A percentile compares a stretch with the other conserved stretches of the same genome.
Evolutionary conservation across 2,329 filamentous ascomycete genomes (phyloP).

Genomic region (Nothomitra cinnamomea): DNA sequence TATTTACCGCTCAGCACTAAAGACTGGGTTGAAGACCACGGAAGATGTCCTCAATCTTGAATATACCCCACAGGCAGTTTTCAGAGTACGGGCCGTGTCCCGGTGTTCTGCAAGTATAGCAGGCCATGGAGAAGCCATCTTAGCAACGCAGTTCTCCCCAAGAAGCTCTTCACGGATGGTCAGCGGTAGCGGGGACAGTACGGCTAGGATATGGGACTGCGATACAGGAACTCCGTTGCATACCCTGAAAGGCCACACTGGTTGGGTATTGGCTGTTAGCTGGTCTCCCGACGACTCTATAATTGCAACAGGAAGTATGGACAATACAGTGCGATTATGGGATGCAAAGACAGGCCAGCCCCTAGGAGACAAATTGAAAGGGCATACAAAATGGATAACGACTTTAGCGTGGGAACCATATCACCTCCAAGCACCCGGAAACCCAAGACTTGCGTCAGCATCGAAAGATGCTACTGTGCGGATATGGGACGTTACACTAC

Average conservation of each 20-base stretch:
- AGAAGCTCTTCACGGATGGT: conserved; percentile 59
- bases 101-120: conserved; percentile 76
- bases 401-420: conserved; percentile 87
- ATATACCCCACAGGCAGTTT: conserved; percentile 74
- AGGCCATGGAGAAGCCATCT: conserved; percentile 81
- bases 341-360: conserved; percentile 65
- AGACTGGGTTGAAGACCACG: conserved; percentile 34
- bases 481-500: conserved; percentile 69
- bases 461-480: conserved; percentile 81
- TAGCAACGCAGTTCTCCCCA: conserved; percentile 74
- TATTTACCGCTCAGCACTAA: conserved; percentile 33
- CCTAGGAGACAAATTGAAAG: conserved; percentile 55
- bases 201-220: conserved; percentile 84
- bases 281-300: conserved; percentile 73
- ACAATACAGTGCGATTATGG: conserved; percentile 83
- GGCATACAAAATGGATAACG: conserved; percentile 79
- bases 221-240: conserved; percentile 79
- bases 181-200: conserved; percentile 80
- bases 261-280: conserved; percentile 75
- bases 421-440: conserved; percentile 58
- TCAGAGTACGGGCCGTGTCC: conserved; percentile 81
- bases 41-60: conserved; percentile 46
- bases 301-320: conserved; percentile 82
- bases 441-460: conserved; percentile 65
- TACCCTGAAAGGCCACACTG: conserved; percentile 73